These are phyloP conservation scores for Rhizopus sp. DNA, from an alignment of 371 early-diverging fungal species.

Conservation along the genomic window DNA sequence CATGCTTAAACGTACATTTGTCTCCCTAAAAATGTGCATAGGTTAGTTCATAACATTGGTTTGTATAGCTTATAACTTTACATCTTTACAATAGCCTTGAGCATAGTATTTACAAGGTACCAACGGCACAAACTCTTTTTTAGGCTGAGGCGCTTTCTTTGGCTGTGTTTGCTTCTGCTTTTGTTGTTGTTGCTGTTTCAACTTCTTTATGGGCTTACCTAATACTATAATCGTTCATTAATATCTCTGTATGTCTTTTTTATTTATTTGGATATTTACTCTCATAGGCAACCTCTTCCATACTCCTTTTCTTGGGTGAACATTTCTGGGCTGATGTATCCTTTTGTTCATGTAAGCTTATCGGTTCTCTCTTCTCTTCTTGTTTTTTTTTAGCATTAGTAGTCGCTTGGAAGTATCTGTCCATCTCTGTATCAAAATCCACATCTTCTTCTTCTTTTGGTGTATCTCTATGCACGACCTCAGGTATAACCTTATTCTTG, in stretches of 20 bases:
- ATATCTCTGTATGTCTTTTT: conserved; percentile 1
- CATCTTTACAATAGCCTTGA: conserved; percentile 10
- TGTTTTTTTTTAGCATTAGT: neutral
- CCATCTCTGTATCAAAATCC: conserved; percentile 2
- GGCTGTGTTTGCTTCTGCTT: too few relatives aligned
- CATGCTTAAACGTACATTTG: conserved; percentile 21
- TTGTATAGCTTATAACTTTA: neutral
- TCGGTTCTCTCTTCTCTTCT: neutral
- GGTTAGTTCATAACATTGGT: neutral
- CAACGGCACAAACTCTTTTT: conserved; percentile 4
- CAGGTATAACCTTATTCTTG: neutral
- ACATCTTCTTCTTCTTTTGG: neutral
- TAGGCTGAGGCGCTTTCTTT: neutral
- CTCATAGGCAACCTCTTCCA: neutral
- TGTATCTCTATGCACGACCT: neutral
- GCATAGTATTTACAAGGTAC: conserved; percentile 6
- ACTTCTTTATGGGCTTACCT: neutral
- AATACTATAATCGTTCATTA: neutral
- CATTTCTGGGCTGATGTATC: too few relatives aligned
- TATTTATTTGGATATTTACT: neutral
- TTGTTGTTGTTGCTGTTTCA: neutral
- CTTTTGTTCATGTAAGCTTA: neutral
- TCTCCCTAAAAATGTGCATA: conserved; percentile 1
- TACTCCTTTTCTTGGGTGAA: neutral
- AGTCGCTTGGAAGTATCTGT: neutral